Evolutionary conservation across 768 basidiomycete species (phyloP).

Genomic region (Lentinula sp.): DNA sequence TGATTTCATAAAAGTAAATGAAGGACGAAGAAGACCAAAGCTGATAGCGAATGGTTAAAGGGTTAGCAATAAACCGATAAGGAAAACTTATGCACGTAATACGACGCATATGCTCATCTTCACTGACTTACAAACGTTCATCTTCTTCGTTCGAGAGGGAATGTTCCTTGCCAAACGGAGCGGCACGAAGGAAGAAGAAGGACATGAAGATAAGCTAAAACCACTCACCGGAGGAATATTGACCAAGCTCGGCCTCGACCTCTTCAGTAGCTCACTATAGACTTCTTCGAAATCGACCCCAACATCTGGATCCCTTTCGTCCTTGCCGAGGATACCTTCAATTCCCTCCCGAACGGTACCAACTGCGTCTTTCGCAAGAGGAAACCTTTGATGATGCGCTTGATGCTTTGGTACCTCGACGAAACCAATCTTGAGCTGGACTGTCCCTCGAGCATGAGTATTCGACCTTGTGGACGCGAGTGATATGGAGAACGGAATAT

Average conservation of each 20-base stretch:
- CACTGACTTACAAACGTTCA: not conserved
- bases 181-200: not conserved
- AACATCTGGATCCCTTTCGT: conserved; percentile 33
- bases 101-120: not conserved
- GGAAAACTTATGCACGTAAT: not conserved
- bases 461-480: conserved; percentile 36
- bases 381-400: conserved; percentile 22
- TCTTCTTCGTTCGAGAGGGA: not conserved
- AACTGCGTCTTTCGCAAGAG: conserved; percentile 41
- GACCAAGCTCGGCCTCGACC: conserved; percentile 59
- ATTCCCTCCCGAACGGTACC: conserved; percentile 48
- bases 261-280: conserved; percentile 57
- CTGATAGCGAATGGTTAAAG: not conserved
- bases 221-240: conserved; percentile 70
- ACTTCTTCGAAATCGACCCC: conserved; percentile 54
- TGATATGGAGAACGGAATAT: conserved; percentile 50
- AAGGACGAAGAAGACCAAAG: not conserved
- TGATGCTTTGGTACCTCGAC: conserved; percentile 25
- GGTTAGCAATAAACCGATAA: not conserved
- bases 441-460: conserved; percentile 31
- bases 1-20: not conserved
- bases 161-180: not conserved
- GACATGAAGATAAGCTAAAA: conserved; percentile 1
- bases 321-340: conserved; percentile 52
- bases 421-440: conserved; percentile 43